These are phyloP conservation scores for Silybum marianum DNA, from an alignment of 129 eudicot genomes.

Conservation along the genomic window DNA sequence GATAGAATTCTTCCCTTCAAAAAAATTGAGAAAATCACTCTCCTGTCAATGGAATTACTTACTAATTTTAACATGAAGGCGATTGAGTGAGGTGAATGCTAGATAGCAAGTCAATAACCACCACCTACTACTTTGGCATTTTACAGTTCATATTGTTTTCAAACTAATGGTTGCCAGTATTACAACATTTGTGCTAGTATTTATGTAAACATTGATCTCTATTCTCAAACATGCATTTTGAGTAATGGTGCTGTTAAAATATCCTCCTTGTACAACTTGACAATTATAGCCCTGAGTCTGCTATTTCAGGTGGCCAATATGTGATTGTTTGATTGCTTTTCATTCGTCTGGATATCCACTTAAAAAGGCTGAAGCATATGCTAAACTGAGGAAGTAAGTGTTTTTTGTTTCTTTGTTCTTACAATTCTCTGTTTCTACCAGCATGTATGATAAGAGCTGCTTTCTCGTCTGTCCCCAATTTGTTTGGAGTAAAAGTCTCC, in stretches of 20 bases:
- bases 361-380: conserved; percentile 90
- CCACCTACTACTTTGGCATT: conserved; percentile 12
- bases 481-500: not conserved
- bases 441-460: conserved; percentile 19
- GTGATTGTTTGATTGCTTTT: conserved; percentile 93
- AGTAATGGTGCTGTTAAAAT: not conserved
- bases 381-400: conserved; percentile 78
- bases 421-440: not conserved
- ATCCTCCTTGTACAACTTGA: not conserved
- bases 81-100: not conserved
- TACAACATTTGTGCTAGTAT: not conserved
- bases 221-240: not conserved
- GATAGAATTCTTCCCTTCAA: not conserved
- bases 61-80: not conserved
- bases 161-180: conserved; percentile 4
- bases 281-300: conserved; percentile 8
- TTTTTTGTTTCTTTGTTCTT: conserved; percentile 3
- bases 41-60: not conserved
- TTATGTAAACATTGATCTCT: not conserved
- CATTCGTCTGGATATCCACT: conserved; percentile 93
- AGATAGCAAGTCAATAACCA: conserved; percentile 13
- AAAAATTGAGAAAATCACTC: not conserved
- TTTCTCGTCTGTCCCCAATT: not conserved
- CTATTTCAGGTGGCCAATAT: conserved; percentile 86
- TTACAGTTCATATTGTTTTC: not conserved